Percentiles rank a stretch among this genome's conserved stretches.
phyloP scores from a whole-genome alignment of 257 asterid species.

The Jaltomata sinuosa region DNA sequence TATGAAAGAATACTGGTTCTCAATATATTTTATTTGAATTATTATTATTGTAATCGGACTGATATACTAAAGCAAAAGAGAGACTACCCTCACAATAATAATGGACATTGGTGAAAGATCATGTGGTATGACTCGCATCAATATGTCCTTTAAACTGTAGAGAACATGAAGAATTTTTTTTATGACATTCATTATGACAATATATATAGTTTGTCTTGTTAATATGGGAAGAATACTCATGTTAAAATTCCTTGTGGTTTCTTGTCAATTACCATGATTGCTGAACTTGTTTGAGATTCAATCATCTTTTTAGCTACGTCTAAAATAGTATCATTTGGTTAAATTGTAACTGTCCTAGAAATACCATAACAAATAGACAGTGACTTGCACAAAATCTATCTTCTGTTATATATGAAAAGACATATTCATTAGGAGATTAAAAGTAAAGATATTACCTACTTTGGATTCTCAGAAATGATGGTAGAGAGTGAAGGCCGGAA shows the following conservation, averaged over 20 bases:
- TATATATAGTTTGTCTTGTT: neutral
- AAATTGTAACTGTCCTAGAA: conserved; percentile 51
- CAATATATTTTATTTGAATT: neutral
- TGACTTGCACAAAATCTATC: neutral
- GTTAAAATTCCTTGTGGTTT: conserved; percentile 76
- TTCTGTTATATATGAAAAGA: neutral
- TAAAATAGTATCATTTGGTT: conserved; percentile 64
- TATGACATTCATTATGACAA: neutral
- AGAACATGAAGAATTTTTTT: neutral
- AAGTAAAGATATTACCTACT: conserved; percentile 78
- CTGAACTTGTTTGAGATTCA: conserved; percentile 51
- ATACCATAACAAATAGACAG: neutral
- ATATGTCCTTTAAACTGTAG: conserved; percentile 71
- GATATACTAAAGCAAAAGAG: neutral
- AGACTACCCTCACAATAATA: conserved; percentile 60
- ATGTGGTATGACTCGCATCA: conserved; percentile 85
- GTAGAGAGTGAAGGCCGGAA: conserved; percentile 84
- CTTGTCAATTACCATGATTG: conserved; percentile 64
- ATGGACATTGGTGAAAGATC: conserved; percentile 68
- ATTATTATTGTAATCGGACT: neutral
- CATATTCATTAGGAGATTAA: neutral
- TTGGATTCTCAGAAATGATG: conserved; percentile 80
- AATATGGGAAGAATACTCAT: conserved; percentile 9
- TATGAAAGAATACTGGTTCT: neutral
- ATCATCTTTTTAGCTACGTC: conserved; percentile 73